Conservation (phyloP, 2,329 filamentous ascomycete genomes). For the Fusarium succisae region DNA sequence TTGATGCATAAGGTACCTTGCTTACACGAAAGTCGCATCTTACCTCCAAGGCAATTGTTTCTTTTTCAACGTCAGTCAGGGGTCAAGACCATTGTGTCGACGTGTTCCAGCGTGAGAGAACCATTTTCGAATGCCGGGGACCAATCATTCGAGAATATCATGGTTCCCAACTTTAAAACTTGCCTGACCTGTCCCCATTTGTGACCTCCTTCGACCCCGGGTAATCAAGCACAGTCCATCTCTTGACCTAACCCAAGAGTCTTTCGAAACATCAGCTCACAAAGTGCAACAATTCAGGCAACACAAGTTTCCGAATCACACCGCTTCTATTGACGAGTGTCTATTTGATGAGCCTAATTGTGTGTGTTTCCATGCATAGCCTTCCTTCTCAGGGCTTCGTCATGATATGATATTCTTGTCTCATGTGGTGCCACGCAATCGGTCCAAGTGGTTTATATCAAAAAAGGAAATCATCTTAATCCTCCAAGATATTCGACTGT, state of each 20-base stretch:
- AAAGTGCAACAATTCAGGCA: neutral
- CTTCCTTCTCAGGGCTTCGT: neutral
- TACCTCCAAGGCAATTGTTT: neutral
- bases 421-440: conserved; percentile 28
- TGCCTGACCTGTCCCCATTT: conserved; percentile 16
- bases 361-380: conserved; percentile 6
- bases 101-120: neutral
- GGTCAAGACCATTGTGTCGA: neutral
- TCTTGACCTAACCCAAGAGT: conserved; percentile 21
- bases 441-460: conserved; percentile 7
- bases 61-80: neutral
- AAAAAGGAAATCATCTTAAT: neutral
- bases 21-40: conserved; percentile 6
- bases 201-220: neutral
- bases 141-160: conserved; percentile 2
- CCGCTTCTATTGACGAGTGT: conserved; percentile 15
- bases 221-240: conserved; percentile 34
- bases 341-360: neutral
- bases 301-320: conserved; percentile 16
- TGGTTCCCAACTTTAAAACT: neutral
- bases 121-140: neutral
- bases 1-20: neutral
- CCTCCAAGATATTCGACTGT: neutral
- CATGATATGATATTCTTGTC: conserved; percentile 12
- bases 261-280: conserved; percentile 27